Evolutionary conservation across 1,139 yeast genomes (phyloP).

Genomic region (Yamadazyma membranifaciens): DNA sequence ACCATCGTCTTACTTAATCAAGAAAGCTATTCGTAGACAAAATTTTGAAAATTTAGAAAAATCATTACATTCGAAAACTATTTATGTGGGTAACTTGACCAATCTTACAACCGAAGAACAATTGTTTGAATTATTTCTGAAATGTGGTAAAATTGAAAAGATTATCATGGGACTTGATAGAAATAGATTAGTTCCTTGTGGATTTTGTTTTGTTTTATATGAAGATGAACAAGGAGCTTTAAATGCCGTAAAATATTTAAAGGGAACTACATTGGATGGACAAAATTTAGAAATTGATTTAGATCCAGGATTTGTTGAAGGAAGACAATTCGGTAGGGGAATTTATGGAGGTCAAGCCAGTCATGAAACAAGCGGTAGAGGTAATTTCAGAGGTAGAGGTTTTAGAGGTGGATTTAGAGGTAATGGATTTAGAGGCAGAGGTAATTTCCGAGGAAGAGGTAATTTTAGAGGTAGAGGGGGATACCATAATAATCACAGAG

Average conservation of each 20-base stretch:
- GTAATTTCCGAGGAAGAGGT: slow-evolving; percentile 25
- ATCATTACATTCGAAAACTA: slow-evolving; percentile 65
- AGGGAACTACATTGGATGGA: slow-evolving; percentile 80
- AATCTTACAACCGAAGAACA: slow-evolving; percentile 94
- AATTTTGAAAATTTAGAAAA: slow-evolving; percentile 59
- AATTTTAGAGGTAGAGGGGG: slow-evolving; percentile 20
- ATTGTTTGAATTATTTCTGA: slow-evolving; percentile 77
- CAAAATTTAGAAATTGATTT: slow-evolving; percentile 77
- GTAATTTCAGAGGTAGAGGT: slow-evolving; percentile 27
- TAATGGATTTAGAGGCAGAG: slow-evolving; percentile 24
- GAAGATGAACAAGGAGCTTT: slow-evolving; percentile 66
- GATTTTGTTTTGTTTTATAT: slow-evolving; percentile 89
- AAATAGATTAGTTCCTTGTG: slow-evolving; percentile 87
- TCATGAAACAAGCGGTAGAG: slow-evolving; percentile 33
- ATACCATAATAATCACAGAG: slow-evolving; percentile 15
- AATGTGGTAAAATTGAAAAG: slow-evolving; percentile 72
- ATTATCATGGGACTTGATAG: slow-evolving; percentile 94
- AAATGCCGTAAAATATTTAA: slow-evolving; percentile 76
- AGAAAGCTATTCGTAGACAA: slow-evolving; percentile 63
- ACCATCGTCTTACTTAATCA: slow-evolving; percentile 72
- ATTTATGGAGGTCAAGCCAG: slow-evolving; percentile 79
- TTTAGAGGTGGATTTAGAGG: slow-evolving; percentile 16
- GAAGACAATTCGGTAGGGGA: slow-evolving; percentile 94
- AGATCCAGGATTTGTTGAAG: slow-evolving; percentile 94
- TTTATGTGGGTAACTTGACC: slow-evolving; percentile 82